These are phyloP conservation scores for Silene conica DNA, from an alignment of 148 eudicot species.

Conservation along the genomic window DNA sequence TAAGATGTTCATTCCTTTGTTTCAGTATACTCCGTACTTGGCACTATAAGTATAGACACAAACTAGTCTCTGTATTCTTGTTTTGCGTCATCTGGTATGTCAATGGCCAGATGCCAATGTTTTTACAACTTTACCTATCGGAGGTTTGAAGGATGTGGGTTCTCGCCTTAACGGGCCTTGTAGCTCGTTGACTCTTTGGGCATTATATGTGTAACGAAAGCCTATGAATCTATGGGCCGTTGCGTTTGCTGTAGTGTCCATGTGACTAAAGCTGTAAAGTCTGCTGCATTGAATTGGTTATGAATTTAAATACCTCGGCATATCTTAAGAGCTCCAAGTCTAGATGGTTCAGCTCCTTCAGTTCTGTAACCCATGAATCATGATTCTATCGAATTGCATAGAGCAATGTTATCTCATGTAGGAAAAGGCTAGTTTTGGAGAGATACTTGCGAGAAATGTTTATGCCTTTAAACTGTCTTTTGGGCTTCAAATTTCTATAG, in stretches of 20 bases:
- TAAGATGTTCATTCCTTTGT: slow-evolving; percentile 29
- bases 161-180: neutral
- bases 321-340: neutral
- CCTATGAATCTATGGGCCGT: neutral
- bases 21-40: neutral
- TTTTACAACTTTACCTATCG: neutral
- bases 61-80: neutral
- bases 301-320: neutral
- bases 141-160: neutral
- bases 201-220: neutral
- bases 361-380: neutral
- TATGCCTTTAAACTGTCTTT: too few relatives aligned
- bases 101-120: neutral
- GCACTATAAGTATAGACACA: neutral
- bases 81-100: neutral
- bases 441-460: too few relatives aligned
- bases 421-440: too few relatives aligned
- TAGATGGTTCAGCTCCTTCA: neutral
- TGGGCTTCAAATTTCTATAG: too few relatives aligned
- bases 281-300: neutral
- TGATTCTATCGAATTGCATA: too few relatives aligned
- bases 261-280: too few relatives aligned
- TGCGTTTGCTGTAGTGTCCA: neutral
- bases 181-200: neutral
- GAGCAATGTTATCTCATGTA: too few relatives aligned